phyloP scores from a whole-genome alignment of 352 stramenopile genomes.

The Globisporangium solare region DNA sequence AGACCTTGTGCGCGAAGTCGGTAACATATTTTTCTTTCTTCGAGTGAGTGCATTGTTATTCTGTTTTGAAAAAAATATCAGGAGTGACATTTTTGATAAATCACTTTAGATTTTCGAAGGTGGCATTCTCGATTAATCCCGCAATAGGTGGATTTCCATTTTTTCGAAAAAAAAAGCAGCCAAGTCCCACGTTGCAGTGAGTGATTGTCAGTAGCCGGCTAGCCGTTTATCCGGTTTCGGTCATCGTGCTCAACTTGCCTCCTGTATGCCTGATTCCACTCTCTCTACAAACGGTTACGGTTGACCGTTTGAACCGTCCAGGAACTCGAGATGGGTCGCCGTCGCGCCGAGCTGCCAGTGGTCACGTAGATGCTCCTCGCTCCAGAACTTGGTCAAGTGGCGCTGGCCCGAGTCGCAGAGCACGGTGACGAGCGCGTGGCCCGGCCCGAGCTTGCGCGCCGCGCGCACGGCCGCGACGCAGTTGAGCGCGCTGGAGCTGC shows the following conservation, averaged over 20 bases:
- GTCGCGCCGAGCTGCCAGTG: slow-evolving; percentile 57
- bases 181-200: not conserved
- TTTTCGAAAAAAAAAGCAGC: not conserved
- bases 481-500: slow-evolving; percentile 85
- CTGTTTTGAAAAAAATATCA: too few relatives aligned
- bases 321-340: slow-evolving; percentile 65
- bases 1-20: too few relatives aligned
- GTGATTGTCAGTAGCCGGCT: not conserved
- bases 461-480: slow-evolving; percentile 75
- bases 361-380: slow-evolving; percentile 65
- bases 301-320: slow-evolving; percentile 62
- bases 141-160: slow-evolving; percentile 2
- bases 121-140: too few relatives aligned
- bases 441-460: slow-evolving; percentile 68
- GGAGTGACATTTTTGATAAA: too few relatives aligned
- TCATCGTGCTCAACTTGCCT: too few relatives aligned
- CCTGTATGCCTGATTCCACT: too few relatives aligned
- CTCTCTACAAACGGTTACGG: slow-evolving; percentile 26
- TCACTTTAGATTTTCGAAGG: too few relatives aligned
- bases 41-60: too few relatives aligned
- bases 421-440: slow-evolving; percentile 83
- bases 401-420: slow-evolving; percentile 88
- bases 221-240: not conserved
- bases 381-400: slow-evolving; percentile 89
- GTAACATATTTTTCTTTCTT: too few relatives aligned